Evolutionary conservation across 192 early-diverging fungal species (phyloP).

Genomic region (Coemansia umbellata): DNA sequence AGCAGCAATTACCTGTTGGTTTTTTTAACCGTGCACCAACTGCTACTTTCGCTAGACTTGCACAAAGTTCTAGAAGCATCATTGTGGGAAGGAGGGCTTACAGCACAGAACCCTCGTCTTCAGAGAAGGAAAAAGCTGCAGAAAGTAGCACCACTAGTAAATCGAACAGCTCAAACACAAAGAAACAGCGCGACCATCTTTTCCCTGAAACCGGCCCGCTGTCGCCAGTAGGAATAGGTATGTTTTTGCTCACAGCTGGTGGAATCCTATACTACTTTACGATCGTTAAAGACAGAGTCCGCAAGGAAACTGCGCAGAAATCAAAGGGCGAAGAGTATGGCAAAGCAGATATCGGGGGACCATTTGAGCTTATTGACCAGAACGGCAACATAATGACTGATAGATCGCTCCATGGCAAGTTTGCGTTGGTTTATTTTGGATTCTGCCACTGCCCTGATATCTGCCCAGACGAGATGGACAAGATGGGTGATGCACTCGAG

Average conservation of each 20-base stretch:
- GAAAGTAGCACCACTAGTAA: neutral
- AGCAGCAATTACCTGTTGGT: neutral
- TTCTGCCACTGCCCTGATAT: conserved; percentile 99
- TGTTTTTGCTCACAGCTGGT: conserved; percentile 58
- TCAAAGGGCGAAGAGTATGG: conserved; percentile 59
- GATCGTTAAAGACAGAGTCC: conserved; percentile 56
- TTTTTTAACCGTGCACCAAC: neutral
- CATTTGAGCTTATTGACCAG: conserved; percentile 82
- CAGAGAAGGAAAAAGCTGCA: conserved; percentile 2
- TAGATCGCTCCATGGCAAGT: conserved; percentile 77
- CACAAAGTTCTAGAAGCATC: neutral
- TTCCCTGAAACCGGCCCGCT: conserved; percentile 38
- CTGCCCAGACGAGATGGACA: conserved; percentile 98
- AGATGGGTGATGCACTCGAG: conserved; percentile 88
- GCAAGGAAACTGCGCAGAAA: conserved; percentile 22
- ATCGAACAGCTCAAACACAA: neutral
- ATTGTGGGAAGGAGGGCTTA: conserved; percentile 10
- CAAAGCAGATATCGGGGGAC: conserved; percentile 86
- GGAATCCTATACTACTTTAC: conserved; percentile 65
- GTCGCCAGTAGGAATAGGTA: conserved; percentile 36
- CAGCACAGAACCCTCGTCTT: conserved; percentile 16
- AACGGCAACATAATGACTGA: conserved; percentile 69
- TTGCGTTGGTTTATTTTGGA: conserved; percentile 95
- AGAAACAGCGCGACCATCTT: conserved; percentile 5
- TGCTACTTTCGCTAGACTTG: neutral